A percentile compares a stretch with the other conserved stretches of the same genome.
Conservation (phyloP, 768 basidiomycete species). For the Steccherinum ochraceum region DNA sequence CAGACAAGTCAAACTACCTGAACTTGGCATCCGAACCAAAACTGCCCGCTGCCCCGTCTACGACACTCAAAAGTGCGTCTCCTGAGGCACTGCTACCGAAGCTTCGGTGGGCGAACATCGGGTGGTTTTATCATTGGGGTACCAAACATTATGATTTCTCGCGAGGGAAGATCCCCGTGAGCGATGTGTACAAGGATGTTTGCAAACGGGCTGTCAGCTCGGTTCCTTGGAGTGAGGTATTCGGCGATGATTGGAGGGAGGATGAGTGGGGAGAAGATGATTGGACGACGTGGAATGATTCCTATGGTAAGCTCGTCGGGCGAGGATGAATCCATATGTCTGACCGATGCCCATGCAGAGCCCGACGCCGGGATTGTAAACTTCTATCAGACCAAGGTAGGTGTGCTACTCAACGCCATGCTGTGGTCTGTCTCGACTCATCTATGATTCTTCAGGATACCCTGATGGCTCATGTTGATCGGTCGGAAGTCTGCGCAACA, state of each 20-base stretch:
- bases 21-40: slow-evolving; percentile 51
- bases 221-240: slow-evolving; percentile 71
- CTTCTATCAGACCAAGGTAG: slow-evolving; percentile 78
- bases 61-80: slow-evolving; percentile 41
- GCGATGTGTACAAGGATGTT: slow-evolving; percentile 43
- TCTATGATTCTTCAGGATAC: slow-evolving; percentile 57
- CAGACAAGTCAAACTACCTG: slow-evolving; percentile 47
- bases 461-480: slow-evolving; percentile 97
- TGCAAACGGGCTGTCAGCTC: slow-evolving; percentile 57
- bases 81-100: slow-evolving; percentile 61
- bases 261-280: slow-evolving; percentile 48
- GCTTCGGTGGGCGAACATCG: slow-evolving; percentile 93
- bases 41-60: slow-evolving; percentile 59
- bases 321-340: not conserved
- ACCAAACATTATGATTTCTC: slow-evolving; percentile 92
- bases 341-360: slow-evolving; percentile 36
- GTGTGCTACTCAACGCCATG: not conserved
- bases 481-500: slow-evolving; percentile 88
- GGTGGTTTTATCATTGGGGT: slow-evolving; percentile 96
- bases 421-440: not conserved
- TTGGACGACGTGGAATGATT: slow-evolving; percentile 71
- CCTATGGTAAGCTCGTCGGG: slow-evolving; percentile 69
- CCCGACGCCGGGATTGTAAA: slow-evolving; percentile 97
- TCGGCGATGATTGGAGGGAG: slow-evolving; percentile 20
- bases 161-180: slow-evolving; percentile 58